Percentiles rank a stretch among this genome's conserved stretches.
These are phyloP conservation scores for Kockiozyma suomiensis DNA, from an alignment of 805 yeast species.

Conservation along the genomic window DNA sequence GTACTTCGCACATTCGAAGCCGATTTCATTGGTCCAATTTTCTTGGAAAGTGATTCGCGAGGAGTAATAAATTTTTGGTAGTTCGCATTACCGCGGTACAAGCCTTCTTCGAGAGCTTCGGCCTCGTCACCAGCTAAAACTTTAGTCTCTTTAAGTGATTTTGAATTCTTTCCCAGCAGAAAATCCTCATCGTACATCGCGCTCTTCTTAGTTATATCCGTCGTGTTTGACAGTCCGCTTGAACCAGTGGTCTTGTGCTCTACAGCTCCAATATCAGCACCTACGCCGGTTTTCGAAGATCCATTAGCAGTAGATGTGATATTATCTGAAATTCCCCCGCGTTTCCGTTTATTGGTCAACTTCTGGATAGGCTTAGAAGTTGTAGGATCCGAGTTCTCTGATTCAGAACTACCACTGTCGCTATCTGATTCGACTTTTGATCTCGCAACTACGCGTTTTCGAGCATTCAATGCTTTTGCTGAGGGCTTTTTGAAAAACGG, in stretches of 20 bases:
- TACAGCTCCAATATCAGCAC: constrained; percentile 21
- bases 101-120: constrained; percentile 21
- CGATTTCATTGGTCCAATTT: constrained; percentile 48
- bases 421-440: not conserved
- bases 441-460: constrained; percentile 3
- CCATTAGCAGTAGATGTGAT: constrained; percentile 22
- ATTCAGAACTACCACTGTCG: not conserved
- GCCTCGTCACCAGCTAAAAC: constrained; percentile 3
- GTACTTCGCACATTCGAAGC: constrained; percentile 61
- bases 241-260: constrained; percentile 19
- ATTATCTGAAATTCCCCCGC: constrained; percentile 23
- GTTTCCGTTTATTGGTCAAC: constrained; percentile 6
- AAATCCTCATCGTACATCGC: constrained; percentile 33
- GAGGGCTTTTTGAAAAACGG: constrained; percentile 23
- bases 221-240: constrained; percentile 31
- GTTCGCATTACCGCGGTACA: constrained; percentile 28
- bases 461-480: constrained; percentile 18
- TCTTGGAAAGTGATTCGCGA: constrained; percentile 32
- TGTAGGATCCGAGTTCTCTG: not conserved
- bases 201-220: constrained; percentile 38
- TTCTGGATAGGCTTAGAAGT: constrained; percentile 4
- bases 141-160: constrained; percentile 1
- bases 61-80: constrained; percentile 32
- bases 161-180: constrained; percentile 7
- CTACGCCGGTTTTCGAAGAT: constrained; percentile 11